phyloP scores from a whole-genome alignment of 768 basidiomycete genomes.

The Hirschioporus abietinus region DNA sequence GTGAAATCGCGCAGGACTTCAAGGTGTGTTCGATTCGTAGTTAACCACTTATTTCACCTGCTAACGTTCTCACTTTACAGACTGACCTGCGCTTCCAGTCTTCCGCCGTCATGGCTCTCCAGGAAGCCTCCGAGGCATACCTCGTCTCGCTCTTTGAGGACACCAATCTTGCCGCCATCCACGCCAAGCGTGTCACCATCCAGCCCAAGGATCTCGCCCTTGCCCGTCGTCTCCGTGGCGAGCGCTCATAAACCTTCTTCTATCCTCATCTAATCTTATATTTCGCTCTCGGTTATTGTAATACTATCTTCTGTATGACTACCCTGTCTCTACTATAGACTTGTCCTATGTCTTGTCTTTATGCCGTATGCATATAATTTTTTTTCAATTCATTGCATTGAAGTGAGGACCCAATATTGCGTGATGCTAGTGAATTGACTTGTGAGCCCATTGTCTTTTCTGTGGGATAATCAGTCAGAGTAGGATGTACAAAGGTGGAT shows the following conservation, averaged over 20 bases:
- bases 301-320: background rate
- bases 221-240: constrained; percentile 74
- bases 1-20: constrained; percentile 63
- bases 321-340: background rate
- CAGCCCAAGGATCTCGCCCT: constrained; percentile 85
- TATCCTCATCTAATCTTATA: constrained; percentile 18
- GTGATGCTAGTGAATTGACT: no score
- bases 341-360: background rate
- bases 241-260: constrained; percentile 48
- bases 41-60: background rate
- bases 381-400: background rate
- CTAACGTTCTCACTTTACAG: constrained; percentile 25
- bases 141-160: constrained; percentile 77
- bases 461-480: no score
- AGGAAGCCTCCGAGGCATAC: constrained; percentile 82
- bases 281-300: constrained; percentile 8
- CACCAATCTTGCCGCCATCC: constrained; percentile 80
- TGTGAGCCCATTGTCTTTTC: no score
- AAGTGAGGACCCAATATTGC: no score
- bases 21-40: constrained; percentile 31
- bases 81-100: constrained; percentile 88
- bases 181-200: constrained; percentile 80
- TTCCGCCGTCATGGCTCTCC: constrained; percentile 80
- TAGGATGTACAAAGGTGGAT: no score
- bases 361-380: background rate